Evolutionary conservation across 768 basidiomycete species (phyloP).

Genomic region (Paxillus rubicundulus): DNA sequence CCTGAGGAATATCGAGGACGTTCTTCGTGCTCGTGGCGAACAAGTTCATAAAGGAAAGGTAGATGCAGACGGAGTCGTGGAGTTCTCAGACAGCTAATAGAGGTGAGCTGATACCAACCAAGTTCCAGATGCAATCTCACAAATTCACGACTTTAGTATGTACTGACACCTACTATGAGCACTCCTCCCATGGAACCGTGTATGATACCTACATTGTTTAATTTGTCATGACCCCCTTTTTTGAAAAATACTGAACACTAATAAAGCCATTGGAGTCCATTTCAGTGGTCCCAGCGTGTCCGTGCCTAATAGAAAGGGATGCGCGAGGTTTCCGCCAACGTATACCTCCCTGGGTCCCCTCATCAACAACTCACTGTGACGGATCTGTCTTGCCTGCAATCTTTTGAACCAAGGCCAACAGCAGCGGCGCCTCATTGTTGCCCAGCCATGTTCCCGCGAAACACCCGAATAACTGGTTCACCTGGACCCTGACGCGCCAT

Average conservation of each 20-base stretch:
- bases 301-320: no score
- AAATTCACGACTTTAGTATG: background rate
- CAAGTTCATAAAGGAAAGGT: conserved; percentile 52
- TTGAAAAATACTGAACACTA: background rate
- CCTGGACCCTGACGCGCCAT: background rate
- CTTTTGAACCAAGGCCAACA: no score
- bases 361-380: no score
- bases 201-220: conserved; percentile 10
- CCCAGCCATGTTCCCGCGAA: background rate
- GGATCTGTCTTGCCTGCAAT: no score
- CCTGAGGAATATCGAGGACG: conserved; percentile 77
- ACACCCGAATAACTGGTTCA: background rate
- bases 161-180: background rate
- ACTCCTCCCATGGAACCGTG: background rate
- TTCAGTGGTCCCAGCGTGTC: no score
- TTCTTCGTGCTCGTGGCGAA: conserved; percentile 79
- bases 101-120: conserved; percentile 3
- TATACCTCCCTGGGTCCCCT: background rate
- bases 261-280: background rate
- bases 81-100: conserved; percentile 40
- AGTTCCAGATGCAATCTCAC: background rate
- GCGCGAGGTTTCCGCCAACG: background rate
- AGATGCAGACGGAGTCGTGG: conserved; percentile 51
- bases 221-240: background rate
- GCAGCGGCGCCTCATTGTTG: background rate